phyloP scores from a whole-genome alignment of 345 rosid genomes.

The Eutrema japonicum region DNA sequence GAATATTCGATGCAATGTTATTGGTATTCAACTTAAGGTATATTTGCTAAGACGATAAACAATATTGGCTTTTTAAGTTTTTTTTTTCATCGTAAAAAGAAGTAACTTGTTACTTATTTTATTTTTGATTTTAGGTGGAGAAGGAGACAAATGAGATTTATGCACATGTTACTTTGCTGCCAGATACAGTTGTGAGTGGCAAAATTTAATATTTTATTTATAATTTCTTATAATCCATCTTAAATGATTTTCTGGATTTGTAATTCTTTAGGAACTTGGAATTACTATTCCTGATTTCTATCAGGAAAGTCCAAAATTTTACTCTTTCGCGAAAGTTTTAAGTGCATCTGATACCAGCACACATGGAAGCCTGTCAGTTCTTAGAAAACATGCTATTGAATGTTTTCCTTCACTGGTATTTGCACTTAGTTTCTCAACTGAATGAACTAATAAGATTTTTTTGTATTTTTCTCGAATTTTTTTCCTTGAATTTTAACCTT shows the following conservation, averaged over 20 bases:
- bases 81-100: neutral
- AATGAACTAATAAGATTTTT: neutral
- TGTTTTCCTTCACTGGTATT: constrained; percentile 8
- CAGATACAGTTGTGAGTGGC: constrained; percentile 55
- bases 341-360: neutral
- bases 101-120: neutral
- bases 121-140: constrained; percentile 50
- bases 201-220: constrained; percentile 41
- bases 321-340: neutral
- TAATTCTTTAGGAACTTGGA: neutral
- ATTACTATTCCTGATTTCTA: neutral
- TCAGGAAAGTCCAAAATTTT: neutral
- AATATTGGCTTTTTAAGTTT: neutral
- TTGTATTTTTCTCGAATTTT: no score
- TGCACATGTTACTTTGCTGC: constrained; percentile 56
- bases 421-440: neutral
- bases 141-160: constrained; percentile 58
- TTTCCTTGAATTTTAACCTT: neutral
- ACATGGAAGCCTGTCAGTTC: neutral
- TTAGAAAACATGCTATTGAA: neutral
- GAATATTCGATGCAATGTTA: constrained; percentile 52
- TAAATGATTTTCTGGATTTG: neutral
- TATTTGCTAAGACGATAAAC: neutral
- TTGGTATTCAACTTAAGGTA: constrained; percentile 54
- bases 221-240: neutral